Conservation (phyloP, 1,284 basidiomycete genomes). For the Malassezia nana region DNA sequence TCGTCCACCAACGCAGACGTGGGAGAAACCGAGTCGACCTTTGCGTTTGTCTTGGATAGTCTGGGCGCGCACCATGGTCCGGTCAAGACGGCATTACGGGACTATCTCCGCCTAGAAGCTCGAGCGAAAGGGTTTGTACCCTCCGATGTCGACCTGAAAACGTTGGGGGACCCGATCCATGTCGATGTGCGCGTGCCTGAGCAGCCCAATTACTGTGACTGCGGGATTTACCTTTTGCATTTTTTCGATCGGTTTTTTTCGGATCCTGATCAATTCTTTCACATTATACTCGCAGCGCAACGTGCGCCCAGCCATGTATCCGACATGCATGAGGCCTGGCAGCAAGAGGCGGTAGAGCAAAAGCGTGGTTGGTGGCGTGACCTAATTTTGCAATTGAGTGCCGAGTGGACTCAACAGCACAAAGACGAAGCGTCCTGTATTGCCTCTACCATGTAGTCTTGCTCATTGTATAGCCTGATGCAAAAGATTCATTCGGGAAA, state of each 20-base stretch:
- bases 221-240: conserved; percentile 54
- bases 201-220: conserved; percentile 76
- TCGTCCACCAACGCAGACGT: neutral
- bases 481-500: too few relatives aligned
- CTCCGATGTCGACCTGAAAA: conserved; percentile 4
- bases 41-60: conserved; percentile 60
- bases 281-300: conserved; percentile 7
- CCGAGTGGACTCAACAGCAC: neutral
- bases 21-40: conserved; percentile 18
- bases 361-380: conserved; percentile 1
- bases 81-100: conserved; percentile 57
- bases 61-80: conserved; percentile 62
- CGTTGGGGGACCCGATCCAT: conserved; percentile 16
- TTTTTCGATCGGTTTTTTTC: conserved; percentile 41
- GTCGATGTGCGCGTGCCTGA: conserved; percentile 51
- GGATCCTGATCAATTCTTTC: conserved; percentile 25
- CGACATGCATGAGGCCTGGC: neutral
- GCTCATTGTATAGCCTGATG: too few relatives aligned
- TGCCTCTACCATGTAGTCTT: too few relatives aligned
- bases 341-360: neutral
- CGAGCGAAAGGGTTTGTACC: conserved; percentile 59
- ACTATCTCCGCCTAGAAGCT: conserved; percentile 70
- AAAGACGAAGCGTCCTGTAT: too few relatives aligned
- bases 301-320: neutral
- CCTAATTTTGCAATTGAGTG: neutral